Conservation (phyloP, 805 yeast genomes). For the Suhomyces canberraensis region DNA sequence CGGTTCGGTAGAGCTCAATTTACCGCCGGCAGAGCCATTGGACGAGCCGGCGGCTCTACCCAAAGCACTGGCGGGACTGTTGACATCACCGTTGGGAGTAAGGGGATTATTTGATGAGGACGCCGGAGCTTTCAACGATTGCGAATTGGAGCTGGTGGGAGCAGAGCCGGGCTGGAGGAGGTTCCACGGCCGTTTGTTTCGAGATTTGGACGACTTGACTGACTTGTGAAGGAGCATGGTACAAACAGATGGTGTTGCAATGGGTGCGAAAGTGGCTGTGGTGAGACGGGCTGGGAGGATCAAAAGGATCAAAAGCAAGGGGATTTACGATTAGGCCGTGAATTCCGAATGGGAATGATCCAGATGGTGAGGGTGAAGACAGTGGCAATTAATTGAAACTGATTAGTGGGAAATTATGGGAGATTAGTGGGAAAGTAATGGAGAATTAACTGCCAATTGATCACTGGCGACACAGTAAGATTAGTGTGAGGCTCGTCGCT, state of each 20-base stretch:
- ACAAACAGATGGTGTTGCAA: neutral
- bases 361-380: no score
- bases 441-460: no score
- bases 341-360: no score
- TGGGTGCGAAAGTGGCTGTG: conserved; percentile 1
- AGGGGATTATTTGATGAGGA: neutral
- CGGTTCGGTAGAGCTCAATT: neutral
- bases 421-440: no score
- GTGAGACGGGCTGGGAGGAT: no score
- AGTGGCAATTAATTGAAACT: no score
- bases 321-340: no score
- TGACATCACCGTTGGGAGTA: neutral
- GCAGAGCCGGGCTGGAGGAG: neutral
- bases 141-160: no score
- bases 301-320: no score
- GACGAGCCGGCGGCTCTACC: neutral
- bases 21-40: neutral
- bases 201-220: neutral
- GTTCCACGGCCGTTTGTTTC: neutral
- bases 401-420: no score
- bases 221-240: neutral
- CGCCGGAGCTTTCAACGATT: neutral
- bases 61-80: neutral
- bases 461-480: no score
- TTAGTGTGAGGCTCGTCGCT: no score